Percentiles rank a stretch among this genome's conserved stretches.
These are phyloP conservation scores for Microbotryomycetes sp. DNA, from an alignment of 1,284 basidiomycete genomes.

Conservation along the genomic window DNA sequence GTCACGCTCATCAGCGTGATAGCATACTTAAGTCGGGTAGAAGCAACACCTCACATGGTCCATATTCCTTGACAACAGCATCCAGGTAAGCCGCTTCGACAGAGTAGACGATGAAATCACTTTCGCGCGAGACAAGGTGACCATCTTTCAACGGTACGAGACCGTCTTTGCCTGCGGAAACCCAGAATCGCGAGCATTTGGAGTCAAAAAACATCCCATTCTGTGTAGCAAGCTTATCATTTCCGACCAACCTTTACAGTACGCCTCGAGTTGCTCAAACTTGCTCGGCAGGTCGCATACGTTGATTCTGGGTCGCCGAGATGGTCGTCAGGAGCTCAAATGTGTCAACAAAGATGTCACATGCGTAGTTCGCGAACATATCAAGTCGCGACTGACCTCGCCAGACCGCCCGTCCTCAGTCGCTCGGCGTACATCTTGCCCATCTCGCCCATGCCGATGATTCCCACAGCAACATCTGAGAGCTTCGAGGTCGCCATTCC, in stretches of 20 bases:
- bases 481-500: neutral
- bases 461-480: constrained; percentile 37
- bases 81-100: constrained; percentile 90
- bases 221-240: no score
- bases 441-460: constrained; percentile 60
- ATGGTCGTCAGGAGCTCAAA: neutral
- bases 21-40: neutral
- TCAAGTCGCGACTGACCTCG: neutral
- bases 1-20: neutral
- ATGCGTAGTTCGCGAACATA: no score
- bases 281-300: constrained; percentile 83
- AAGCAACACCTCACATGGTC: constrained; percentile 63
- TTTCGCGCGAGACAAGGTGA: constrained; percentile 70
- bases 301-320: constrained; percentile 61
- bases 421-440: constrained; percentile 82
- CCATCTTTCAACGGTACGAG: constrained; percentile 68
- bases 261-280: constrained; percentile 56
- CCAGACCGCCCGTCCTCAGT: constrained; percentile 59
- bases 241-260: constrained; percentile 54
- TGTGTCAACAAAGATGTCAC: neutral
- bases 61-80: constrained; percentile 74
- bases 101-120: constrained; percentile 85
- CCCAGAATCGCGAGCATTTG: constrained; percentile 25
- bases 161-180: constrained; percentile 39
- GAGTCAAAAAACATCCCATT: neutral